These are phyloP conservation scores for Mortierella antarctica DNA, from an alignment of 192 early-diverging fungal genomes.

Conservation along the genomic window DNA sequence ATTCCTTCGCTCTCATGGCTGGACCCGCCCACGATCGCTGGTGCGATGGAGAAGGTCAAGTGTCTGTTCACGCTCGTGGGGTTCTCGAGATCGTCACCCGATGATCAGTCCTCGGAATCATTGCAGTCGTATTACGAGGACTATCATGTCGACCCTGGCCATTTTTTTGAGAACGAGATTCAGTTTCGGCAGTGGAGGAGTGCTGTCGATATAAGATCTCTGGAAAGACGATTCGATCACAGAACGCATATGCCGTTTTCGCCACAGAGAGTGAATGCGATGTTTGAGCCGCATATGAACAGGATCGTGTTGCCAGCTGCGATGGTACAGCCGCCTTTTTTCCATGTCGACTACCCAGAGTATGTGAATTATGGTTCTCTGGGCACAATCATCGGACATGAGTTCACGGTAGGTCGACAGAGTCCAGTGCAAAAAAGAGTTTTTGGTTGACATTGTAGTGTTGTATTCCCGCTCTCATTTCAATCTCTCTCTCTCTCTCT, in stretches of 20 bases:
- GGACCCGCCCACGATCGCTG: no score
- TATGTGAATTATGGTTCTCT: slow-evolving; percentile 75
- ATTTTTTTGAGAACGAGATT: slow-evolving; percentile 55
- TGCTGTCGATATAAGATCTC: slow-evolving; percentile 14
- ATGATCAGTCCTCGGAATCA: slow-evolving; percentile 27
- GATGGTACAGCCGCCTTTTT: slow-evolving; percentile 67
- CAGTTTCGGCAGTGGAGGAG: slow-evolving; percentile 12
- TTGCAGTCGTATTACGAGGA: slow-evolving; percentile 49
- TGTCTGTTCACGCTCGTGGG: no score
- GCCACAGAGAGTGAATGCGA: slow-evolving; percentile 63
- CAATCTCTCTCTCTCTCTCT: neutral
- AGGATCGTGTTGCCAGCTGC: slow-evolving; percentile 64
- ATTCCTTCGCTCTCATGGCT: no score
- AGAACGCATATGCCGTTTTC: slow-evolving; percentile 16
- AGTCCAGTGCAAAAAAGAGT: neutral
- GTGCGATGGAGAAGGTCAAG: no score
- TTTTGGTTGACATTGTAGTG: neutral
- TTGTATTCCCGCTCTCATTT: neutral
- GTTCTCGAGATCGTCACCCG: neutral
- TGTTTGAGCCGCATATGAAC: slow-evolving; percentile 48
- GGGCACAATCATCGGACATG: slow-evolving; percentile 67
- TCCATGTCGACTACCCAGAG: slow-evolving; percentile 52
- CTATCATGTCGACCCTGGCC: slow-evolving; percentile 15
- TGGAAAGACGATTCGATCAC: neutral
- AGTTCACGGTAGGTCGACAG: slow-evolving; percentile 43